Conservation (phyloP, 257 asterid genomes). For the Solanum peruvianum region DNA sequence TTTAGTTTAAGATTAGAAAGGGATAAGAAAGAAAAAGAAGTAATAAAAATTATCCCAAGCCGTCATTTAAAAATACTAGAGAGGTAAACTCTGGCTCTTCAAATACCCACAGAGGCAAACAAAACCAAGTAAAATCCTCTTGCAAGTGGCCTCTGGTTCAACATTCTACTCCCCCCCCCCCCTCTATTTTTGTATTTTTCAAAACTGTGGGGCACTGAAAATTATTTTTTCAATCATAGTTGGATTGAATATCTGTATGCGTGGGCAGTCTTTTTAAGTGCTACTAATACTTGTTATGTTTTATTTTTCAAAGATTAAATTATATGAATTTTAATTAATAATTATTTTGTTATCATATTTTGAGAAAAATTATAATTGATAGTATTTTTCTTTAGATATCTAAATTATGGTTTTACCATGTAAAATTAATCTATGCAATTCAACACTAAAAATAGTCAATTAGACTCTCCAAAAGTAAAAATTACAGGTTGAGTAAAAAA, state of each 20-base stretch:
- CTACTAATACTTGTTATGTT: not conserved
- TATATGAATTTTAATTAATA: not conserved
- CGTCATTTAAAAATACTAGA: not conserved
- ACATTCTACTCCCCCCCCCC: not conserved
- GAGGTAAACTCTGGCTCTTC: not conserved
- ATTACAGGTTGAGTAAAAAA: not conserved
- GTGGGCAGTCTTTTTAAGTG: not conserved
- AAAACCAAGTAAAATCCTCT: slow-evolving; percentile 4
- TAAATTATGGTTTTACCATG: not conserved
- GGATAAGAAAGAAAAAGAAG: not conserved
- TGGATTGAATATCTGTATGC: slow-evolving; percentile 15
- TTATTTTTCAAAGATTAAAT: not conserved
- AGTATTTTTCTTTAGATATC: not conserved
- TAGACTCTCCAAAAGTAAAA: not conserved
- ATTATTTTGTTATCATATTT: no score
- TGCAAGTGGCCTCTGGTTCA: slow-evolving; percentile 13
- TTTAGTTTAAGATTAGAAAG: not conserved
- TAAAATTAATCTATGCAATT: not conserved
- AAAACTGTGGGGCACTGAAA: slow-evolving; percentile 13
- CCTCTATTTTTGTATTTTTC: slow-evolving; percentile 1
- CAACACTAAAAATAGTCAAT: not conserved
- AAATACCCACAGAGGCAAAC: slow-evolving; percentile 1
- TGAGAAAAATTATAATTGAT: not conserved
- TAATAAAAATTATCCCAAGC: not conserved
- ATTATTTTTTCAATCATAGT: slow-evolving; percentile 25